Percentiles rank a stretch among this genome's conserved stretches.
Evolutionary conservation across 306 rosid genomes (phyloP).

Genomic region (Vicia sativa): DNA sequence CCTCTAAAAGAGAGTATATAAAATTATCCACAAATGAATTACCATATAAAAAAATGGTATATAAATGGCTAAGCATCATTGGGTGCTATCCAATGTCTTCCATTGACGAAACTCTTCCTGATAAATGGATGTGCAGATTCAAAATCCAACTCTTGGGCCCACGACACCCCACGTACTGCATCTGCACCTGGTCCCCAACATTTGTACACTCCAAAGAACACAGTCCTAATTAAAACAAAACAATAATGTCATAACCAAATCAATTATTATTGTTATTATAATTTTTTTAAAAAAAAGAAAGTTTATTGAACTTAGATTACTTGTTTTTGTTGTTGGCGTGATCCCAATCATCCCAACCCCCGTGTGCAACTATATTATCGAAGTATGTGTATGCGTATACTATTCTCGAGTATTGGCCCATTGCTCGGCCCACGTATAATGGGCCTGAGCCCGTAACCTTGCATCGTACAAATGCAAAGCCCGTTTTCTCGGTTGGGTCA

Average conservation of each 20-base stretch:
- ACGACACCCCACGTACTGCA: slow-evolving; percentile 56
- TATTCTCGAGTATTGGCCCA: slow-evolving; percentile 74
- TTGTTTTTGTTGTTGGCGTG: slow-evolving; percentile 55
- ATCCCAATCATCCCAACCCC: slow-evolving; percentile 91
- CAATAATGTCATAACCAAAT: neutral
- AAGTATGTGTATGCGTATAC: slow-evolving; percentile 74
- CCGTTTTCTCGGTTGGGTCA: slow-evolving; percentile 61
- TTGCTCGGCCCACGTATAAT: slow-evolving; percentile 80
- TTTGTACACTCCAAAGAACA: slow-evolving; percentile 73
- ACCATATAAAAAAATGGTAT: neutral
- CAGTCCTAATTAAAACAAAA: slow-evolving; percentile 51
- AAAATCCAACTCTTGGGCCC: slow-evolving; percentile 69
- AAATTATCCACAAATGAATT: too few species aligned
- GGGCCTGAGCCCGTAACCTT: slow-evolving; percentile 76
- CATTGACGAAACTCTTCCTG: slow-evolving; percentile 84
- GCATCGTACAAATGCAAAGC: slow-evolving; percentile 77
- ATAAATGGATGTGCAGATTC: slow-evolving; percentile 77
- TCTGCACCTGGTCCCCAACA: slow-evolving; percentile 88
- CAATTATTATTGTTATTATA: neutral
- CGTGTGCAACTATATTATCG: slow-evolving; percentile 67
- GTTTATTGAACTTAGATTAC: slow-evolving; percentile 30
- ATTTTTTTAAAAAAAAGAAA: neutral
- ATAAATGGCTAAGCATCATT: slow-evolving; percentile 54
- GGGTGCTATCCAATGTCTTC: slow-evolving; percentile 88
- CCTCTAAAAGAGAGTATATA: too few species aligned